phyloP scores from a whole-genome alignment of 768 basidiomycete species.

The Termitomyces sp. region DNA sequence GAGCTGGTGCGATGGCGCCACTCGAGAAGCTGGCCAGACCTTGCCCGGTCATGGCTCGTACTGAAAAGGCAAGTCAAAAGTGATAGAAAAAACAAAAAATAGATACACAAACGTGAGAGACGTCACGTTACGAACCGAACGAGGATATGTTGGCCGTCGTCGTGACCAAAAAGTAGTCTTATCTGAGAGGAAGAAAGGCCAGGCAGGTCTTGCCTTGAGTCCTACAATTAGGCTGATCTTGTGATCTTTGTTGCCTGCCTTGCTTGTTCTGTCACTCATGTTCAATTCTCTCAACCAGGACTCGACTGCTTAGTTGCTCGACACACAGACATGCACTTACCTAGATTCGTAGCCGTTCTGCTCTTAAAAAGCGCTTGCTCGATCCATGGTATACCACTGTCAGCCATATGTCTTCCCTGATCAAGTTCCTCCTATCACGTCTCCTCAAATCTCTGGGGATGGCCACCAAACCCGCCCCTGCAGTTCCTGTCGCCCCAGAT shows the following conservation, averaged over 20 bases:
- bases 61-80: background rate
- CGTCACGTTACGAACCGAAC: background rate
- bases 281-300: background rate
- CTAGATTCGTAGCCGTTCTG: background rate
- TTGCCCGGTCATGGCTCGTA: background rate
- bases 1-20: conserved; percentile 25
- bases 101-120: background rate
- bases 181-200: background rate
- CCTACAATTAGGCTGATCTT: background rate
- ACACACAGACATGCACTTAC: background rate
- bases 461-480: background rate
- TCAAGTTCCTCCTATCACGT: background rate
- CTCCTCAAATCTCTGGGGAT: background rate
- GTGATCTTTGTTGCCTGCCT: background rate
- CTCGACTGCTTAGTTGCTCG: background rate
- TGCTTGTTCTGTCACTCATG: background rate
- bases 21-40: background rate
- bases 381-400: background rate
- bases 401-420: conserved; percentile 3
- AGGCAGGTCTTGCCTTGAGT: no score
- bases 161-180: background rate
- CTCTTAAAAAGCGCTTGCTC: background rate
- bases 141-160: background rate
- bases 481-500: background rate
- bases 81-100: background rate